phyloP scores from a whole-genome alignment of 208 protist genomes.

The Trypanosoma theileri region DNA sequence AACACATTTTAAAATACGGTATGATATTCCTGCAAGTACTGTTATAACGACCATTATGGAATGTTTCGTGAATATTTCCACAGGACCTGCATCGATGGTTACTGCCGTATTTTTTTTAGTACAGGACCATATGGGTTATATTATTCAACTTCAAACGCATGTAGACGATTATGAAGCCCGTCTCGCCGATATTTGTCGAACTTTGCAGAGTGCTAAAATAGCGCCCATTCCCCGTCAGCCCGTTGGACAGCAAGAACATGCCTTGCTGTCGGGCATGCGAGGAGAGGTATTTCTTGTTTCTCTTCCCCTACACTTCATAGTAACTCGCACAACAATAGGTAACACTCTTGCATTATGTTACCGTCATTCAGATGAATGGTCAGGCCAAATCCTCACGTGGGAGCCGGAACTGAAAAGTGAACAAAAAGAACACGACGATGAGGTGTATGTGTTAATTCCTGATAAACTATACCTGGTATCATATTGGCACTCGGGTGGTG shows the following conservation, averaged over 20 bases:
- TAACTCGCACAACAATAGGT: not conserved
- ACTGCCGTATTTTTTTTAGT: conserved; percentile 52
- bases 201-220: conserved; percentile 49
- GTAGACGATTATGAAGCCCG: conserved; percentile 40
- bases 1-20: conserved; percentile 57
- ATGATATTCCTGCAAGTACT: conserved; percentile 36
- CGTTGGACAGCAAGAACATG: not conserved
- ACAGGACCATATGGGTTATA: conserved; percentile 40
- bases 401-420: not conserved
- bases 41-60: conserved; percentile 69
- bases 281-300: not conserved
- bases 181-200: conserved; percentile 45
- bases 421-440: not conserved
- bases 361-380: conserved; percentile 11
- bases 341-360: not conserved
- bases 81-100: conserved; percentile 48
- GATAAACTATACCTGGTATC: conserved; percentile 13
- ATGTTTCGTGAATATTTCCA: conserved; percentile 39
- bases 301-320: conserved; percentile 10
- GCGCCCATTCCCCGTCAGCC: not conserved
- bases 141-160: conserved; percentile 52
- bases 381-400: conserved; percentile 17
- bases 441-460: not conserved
- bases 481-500: not conserved
- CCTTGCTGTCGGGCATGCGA: conserved; percentile 1